Evolutionary conservation across 2,329 filamentous ascomycete genomes (phyloP).

Genomic region (Pyrenophora seminiperda): DNA sequence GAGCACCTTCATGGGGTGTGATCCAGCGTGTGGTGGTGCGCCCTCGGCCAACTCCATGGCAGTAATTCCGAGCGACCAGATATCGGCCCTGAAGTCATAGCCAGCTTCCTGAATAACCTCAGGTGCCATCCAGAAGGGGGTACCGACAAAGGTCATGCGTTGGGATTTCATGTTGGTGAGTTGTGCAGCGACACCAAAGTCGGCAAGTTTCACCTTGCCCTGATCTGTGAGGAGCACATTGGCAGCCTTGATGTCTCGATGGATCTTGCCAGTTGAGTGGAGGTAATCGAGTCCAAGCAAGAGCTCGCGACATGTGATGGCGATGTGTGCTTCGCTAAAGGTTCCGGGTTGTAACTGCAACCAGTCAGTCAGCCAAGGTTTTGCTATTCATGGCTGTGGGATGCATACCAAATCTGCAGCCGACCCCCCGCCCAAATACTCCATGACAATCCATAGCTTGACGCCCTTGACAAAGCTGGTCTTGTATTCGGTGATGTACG

Average conservation of each 20-base stretch:
- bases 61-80: conserved; percentile 95
- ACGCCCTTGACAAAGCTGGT: conserved; percentile 93
- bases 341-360: conserved; percentile 82
- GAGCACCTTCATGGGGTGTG: conserved; percentile 97
- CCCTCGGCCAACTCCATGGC: conserved; percentile 90
- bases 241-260: conserved; percentile 94
- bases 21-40: conserved; percentile 91
- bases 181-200: conserved; percentile 96
- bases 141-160: conserved; percentile 98
- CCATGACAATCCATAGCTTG: conserved; percentile 99
- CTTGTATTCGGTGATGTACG: conserved; percentile 94
- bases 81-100: conserved; percentile 97
- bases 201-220: conserved; percentile 92
- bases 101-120: conserved; percentile 98
- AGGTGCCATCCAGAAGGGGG: conserved; percentile 98
- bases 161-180: conserved; percentile 97
- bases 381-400: background rate
- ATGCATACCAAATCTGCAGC: conserved; percentile 82
- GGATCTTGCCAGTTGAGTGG: conserved; percentile 92
- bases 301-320: conserved; percentile 91
- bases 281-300: conserved; percentile 90
- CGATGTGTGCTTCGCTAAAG: conserved; percentile 88
- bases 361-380: conserved; percentile 27
- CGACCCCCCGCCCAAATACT: conserved; percentile 92
- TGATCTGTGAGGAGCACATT: conserved; percentile 91